These are phyloP conservation scores for Suillus paluster DNA, from an alignment of 768 basidiomycete genomes.

Conservation along the genomic window DNA sequence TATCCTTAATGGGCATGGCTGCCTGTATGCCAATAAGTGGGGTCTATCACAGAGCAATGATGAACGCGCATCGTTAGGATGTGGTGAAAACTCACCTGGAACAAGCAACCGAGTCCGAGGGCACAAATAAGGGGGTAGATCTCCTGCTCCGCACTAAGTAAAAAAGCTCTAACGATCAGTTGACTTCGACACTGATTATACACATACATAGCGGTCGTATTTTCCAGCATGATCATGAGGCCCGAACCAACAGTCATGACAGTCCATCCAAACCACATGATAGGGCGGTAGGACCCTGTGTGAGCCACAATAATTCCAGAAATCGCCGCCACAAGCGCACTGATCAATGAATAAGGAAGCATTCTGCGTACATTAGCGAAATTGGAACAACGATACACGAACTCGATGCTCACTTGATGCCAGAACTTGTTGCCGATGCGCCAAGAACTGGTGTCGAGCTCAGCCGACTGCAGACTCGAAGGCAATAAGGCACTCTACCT, in stretches of 20 bases:
- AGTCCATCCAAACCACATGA: constrained; percentile 35
- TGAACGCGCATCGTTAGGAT: background rate
- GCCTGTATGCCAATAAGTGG: constrained; percentile 45
- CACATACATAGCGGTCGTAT: constrained; percentile 32
- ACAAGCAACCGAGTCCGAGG: constrained; percentile 39
- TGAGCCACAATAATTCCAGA: constrained; percentile 31
- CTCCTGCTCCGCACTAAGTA: constrained; percentile 34
- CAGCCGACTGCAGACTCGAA: background rate
- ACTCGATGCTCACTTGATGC: constrained; percentile 29
- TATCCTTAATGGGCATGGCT: constrained; percentile 50
- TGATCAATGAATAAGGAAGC: constrained; percentile 38
- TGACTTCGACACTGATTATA: background rate
- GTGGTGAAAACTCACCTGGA: constrained; percentile 26
- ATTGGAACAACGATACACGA: background rate
- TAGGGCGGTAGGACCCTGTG: constrained; percentile 34
- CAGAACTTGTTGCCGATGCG: constrained; percentile 37
- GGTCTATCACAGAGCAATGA: constrained; percentile 13
- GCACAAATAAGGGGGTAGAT: constrained; percentile 38
- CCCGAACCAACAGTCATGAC: constrained; percentile 40
- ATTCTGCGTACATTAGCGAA: constrained; percentile 28
- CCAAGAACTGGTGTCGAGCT: constrained; percentile 33
- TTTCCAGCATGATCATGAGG: constrained; percentile 42
- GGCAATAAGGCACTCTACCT: constrained; percentile 14
- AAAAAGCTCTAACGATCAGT: constrained; percentile 3
- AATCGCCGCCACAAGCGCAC: constrained; percentile 22